A percentile compares a stretch with the other conserved stretches of the same genome.
Conservation (phyloP, 768 basidiomycete genomes). For the Lactifluus piperatus region DNA sequence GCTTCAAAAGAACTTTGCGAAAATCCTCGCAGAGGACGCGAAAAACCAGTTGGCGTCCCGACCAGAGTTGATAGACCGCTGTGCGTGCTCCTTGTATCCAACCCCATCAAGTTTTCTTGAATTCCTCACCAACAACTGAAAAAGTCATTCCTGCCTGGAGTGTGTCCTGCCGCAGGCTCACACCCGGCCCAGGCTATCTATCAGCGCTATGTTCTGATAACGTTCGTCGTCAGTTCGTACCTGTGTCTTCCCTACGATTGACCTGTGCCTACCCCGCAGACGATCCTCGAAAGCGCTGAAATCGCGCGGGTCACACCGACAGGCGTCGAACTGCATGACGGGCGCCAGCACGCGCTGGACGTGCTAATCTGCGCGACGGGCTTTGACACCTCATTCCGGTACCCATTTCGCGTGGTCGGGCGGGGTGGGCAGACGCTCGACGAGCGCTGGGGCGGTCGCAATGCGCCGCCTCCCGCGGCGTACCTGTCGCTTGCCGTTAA, state of each 20-base stretch:
- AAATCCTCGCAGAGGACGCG: constrained; percentile 36
- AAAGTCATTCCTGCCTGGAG: constrained; percentile 55
- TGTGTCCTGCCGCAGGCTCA: constrained; percentile 53
- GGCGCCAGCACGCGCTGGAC: constrained; percentile 45
- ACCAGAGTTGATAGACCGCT: constrained; percentile 50
- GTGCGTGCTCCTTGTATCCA: too few species aligned
- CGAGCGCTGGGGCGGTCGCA: constrained; percentile 43
- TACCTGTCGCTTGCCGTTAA: constrained; percentile 53
- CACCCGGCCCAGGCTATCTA: constrained; percentile 60
- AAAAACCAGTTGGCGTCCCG: constrained; percentile 41
- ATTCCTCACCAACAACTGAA: too few species aligned
- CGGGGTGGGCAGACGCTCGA: constrained; percentile 43
- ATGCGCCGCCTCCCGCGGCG: constrained; percentile 31
- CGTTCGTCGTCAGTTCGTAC: constrained; percentile 27
- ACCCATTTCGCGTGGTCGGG: constrained; percentile 45
- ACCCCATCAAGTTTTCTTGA: too few species aligned
- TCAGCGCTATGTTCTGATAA: constrained; percentile 58
- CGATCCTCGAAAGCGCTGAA: constrained; percentile 35
- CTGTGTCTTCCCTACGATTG: background rate
- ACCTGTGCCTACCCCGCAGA: constrained; percentile 29
- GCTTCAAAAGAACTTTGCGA: constrained; percentile 28
- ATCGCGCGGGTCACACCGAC: constrained; percentile 45
- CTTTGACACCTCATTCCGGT: constrained; percentile 42
- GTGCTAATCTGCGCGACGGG: constrained; percentile 57
- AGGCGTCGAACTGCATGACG: constrained; percentile 51